Conservation (phyloP, 2,329 filamentous ascomycete species). For the Zalaria obscura region DNA sequence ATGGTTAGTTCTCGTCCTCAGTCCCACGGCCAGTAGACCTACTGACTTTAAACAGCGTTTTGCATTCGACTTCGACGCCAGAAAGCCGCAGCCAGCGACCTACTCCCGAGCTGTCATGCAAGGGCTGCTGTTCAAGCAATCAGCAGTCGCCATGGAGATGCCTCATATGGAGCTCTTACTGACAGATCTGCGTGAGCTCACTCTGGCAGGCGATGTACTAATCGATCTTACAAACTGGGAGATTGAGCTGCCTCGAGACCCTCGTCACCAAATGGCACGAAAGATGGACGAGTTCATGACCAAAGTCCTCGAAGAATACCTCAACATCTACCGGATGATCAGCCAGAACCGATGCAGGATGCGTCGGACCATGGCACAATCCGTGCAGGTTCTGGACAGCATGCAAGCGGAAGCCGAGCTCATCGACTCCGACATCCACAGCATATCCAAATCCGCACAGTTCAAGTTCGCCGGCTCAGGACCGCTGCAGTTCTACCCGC, state of each 20-base stretch:
- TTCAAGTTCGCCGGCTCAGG: neutral
- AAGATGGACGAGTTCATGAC: slow-evolving; percentile 57
- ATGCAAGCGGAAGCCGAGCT: slow-evolving; percentile 72
- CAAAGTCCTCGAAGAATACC: slow-evolving; percentile 45
- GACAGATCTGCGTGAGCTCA: slow-evolving; percentile 64
- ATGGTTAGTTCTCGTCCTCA: slow-evolving; percentile 3
- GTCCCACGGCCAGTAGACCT: neutral
- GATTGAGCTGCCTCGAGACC: slow-evolving; percentile 59
- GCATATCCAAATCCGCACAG: neutral
- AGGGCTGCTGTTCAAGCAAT: slow-evolving; percentile 53
- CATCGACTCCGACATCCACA: slow-evolving; percentile 38
- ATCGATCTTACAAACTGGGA: slow-evolving; percentile 63
- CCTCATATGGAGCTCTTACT: slow-evolving; percentile 60
- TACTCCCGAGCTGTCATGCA: slow-evolving; percentile 55
- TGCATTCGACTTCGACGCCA: slow-evolving; percentile 58
- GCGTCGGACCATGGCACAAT: slow-evolving; percentile 76
- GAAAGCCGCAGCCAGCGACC: slow-evolving; percentile 68
- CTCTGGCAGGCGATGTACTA: slow-evolving; percentile 56
- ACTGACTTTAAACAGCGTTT: slow-evolving; percentile 44
- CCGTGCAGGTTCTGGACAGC: slow-evolving; percentile 68
- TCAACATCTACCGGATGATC: slow-evolving; percentile 70
- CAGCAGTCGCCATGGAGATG: slow-evolving; percentile 52
- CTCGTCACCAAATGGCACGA: slow-evolving; percentile 56
- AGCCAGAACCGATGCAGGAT: slow-evolving; percentile 86
- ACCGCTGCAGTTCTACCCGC: slow-evolving; percentile 38